Evolutionary conservation across 2,329 filamentous ascomycete genomes (phyloP).

Genomic region (Xylariaceae sp.): DNA sequence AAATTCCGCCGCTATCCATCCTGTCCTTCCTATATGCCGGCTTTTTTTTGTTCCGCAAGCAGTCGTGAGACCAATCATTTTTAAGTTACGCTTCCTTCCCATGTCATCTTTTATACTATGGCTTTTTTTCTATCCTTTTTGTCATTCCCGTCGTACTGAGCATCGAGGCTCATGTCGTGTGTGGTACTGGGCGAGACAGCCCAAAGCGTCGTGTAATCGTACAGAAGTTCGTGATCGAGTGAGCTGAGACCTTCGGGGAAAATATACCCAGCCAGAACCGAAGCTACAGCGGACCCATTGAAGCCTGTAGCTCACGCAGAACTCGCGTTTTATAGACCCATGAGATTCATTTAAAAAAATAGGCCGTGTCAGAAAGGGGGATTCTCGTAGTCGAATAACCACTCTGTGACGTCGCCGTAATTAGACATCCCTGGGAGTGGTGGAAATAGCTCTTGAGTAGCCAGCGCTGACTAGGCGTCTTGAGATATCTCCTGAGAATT

Average conservation of each 20-base stretch:
- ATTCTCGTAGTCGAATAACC: no score
- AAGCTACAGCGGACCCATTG: background rate
- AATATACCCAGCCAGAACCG: background rate
- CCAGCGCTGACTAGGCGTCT: conserved; percentile 30
- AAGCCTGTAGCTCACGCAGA: background rate
- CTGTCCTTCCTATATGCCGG: no score
- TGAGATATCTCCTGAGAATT: conserved; percentile 22
- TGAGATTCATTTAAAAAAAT: no score
- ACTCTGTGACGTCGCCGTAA: no score
- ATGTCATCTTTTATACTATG: background rate
- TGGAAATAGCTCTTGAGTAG: conserved; percentile 12
- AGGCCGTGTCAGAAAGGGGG: no score
- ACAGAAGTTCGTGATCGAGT: background rate
- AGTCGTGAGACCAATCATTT: conserved; percentile 14
- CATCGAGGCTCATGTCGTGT: conserved; percentile 5
- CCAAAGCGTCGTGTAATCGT: background rate
- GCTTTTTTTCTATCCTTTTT: conserved; percentile 2
- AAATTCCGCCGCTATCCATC: no score
- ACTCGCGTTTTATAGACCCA: no score
- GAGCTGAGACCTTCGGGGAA: background rate
- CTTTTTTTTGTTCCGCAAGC: no score
- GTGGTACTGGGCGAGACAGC: background rate
- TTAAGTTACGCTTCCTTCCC: background rate
- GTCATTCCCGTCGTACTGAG: background rate
- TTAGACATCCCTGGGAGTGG: background rate